Evolutionary conservation across 352 stramenopile species (phyloP).

Genomic region (Pythium rhizo-oryzae): DNA sequence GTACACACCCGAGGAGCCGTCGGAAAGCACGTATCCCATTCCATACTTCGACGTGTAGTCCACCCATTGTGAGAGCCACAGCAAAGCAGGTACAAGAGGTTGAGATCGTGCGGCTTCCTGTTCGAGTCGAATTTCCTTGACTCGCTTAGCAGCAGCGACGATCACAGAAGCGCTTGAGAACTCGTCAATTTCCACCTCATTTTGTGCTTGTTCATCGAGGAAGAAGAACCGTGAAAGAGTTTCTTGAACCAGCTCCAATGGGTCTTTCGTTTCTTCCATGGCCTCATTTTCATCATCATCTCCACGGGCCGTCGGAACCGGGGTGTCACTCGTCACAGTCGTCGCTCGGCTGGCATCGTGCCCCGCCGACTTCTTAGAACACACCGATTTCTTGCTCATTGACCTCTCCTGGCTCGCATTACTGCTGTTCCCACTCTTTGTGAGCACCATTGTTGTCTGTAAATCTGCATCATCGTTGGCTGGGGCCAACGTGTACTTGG

Average conservation of each 20-base stretch:
- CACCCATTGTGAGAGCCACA: conserved; percentile 98
- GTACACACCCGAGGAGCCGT: conserved; percentile 95
- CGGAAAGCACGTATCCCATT: conserved; percentile 97
- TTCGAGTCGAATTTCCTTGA: conserved; percentile 66
- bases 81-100: conserved; percentile 42
- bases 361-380: conserved; percentile 8
- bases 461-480: conserved; percentile 1
- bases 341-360: conserved; percentile 24
- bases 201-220: conserved; percentile 52
- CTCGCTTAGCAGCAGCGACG: conserved; percentile 58
- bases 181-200: conserved; percentile 48
- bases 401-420: conserved; percentile 15
- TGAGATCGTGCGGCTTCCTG: conserved; percentile 35
- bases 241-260: conserved; percentile 57
- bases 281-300: conserved; percentile 4
- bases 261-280: conserved; percentile 24
- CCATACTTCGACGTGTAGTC: conserved; percentile 99
- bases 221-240: conserved; percentile 68
- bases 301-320: background rate
- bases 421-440: conserved; percentile 16
- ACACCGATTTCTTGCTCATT: conserved; percentile 9
- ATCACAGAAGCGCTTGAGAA: conserved; percentile 63
- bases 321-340: conserved; percentile 25
- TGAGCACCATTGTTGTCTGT: conserved; percentile 20
- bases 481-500: conserved; percentile 1